Evolutionary conservation across 2,329 filamentous ascomycete genomes (phyloP).

Genomic region (Aspergillus ochraceus): DNA sequence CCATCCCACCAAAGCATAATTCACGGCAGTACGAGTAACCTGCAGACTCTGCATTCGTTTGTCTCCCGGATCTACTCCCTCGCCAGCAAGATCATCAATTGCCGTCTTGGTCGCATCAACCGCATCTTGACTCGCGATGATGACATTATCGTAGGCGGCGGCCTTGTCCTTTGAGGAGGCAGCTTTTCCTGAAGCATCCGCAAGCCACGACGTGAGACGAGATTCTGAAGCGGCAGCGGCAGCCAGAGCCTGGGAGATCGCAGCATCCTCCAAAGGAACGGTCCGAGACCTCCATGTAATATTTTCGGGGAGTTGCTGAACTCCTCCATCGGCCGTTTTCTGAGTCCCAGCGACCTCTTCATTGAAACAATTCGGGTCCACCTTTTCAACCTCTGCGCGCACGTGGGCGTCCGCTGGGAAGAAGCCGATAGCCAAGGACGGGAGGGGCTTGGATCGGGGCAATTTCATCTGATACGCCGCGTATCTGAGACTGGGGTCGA

Average conservation of each 20-base stretch:
- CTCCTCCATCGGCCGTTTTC: conserved; percentile 43
- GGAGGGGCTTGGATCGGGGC: conserved; percentile 78
- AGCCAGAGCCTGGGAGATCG: conserved; percentile 81
- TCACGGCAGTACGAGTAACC: conserved; percentile 88
- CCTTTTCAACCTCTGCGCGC: conserved; percentile 65
- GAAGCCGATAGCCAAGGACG: conserved; percentile 73
- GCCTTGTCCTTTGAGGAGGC: conserved; percentile 63
- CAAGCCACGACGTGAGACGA: conserved; percentile 50
- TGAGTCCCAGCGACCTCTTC: conserved; percentile 56
- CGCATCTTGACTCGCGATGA: conserved; percentile 88
- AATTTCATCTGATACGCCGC: conserved; percentile 90
- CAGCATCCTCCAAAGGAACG: conserved; percentile 88
- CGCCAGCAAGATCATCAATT: conserved; percentile 83
- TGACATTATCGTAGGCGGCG: conserved; percentile 84
- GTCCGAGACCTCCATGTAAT: conserved; percentile 84
- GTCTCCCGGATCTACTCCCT: conserved; percentile 82
- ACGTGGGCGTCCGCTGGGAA: conserved; percentile 68
- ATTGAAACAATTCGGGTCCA: conserved; percentile 68
- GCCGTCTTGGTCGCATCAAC: conserved; percentile 91
- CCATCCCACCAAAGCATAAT: conserved; percentile 93
- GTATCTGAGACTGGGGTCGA: conserved; percentile 92
- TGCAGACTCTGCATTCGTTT: conserved; percentile 87
- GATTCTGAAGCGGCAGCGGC: conserved; percentile 60
- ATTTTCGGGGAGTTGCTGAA: conserved; percentile 63
- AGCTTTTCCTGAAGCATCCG: conserved; percentile 40